These are phyloP conservation scores for Penicillium paxilli DNA, from an alignment of 495 filamentous ascomycete species.

Conservation along the genomic window DNA sequence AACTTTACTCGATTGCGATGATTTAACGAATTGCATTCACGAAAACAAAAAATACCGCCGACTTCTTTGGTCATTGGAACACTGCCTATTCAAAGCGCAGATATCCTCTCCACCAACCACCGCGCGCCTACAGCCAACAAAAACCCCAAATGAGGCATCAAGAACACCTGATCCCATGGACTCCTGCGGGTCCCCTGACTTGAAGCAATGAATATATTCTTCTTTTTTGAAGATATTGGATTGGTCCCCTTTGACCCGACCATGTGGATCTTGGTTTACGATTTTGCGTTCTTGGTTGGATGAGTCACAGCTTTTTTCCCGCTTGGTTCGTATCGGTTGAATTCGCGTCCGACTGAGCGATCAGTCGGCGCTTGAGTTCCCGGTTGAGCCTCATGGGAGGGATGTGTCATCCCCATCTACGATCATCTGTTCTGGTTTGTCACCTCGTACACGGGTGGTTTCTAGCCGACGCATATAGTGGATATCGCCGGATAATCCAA, in stretches of 20 bases:
- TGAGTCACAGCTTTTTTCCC: constrained; percentile 19
- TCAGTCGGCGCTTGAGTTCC: constrained; percentile 43
- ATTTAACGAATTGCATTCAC: constrained; percentile 14
- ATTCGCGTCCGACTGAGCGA: constrained; percentile 33
- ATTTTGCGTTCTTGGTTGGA: constrained; percentile 21
- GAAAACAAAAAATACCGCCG: constrained; percentile 13
- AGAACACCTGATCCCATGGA: constrained; percentile 37
- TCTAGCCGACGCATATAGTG: constrained; percentile 4
- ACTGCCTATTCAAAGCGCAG: not conserved
- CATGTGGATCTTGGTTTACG: constrained; percentile 33
- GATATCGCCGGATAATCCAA: not conserved
- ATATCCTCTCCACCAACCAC: constrained; percentile 10
- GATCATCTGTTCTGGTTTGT: constrained; percentile 12
- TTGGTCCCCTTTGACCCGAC: constrained; percentile 46
- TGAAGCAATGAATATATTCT: constrained; percentile 48
- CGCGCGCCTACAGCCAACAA: constrained; percentile 16
- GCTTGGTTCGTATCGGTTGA: constrained; percentile 28
- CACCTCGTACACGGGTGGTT: not conserved
- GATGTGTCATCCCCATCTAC: not conserved
- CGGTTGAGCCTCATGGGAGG: constrained; percentile 9
- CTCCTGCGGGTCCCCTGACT: constrained; percentile 39
- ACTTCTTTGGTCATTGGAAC: constrained; percentile 4
- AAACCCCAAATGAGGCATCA: constrained; percentile 7
- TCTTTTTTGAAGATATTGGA: constrained; percentile 27
- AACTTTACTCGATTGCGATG: constrained; percentile 17